These are phyloP conservation scores for Monilinia aucupariae DNA, from an alignment of 2,329 filamentous ascomycete species.

Conservation along the genomic window DNA sequence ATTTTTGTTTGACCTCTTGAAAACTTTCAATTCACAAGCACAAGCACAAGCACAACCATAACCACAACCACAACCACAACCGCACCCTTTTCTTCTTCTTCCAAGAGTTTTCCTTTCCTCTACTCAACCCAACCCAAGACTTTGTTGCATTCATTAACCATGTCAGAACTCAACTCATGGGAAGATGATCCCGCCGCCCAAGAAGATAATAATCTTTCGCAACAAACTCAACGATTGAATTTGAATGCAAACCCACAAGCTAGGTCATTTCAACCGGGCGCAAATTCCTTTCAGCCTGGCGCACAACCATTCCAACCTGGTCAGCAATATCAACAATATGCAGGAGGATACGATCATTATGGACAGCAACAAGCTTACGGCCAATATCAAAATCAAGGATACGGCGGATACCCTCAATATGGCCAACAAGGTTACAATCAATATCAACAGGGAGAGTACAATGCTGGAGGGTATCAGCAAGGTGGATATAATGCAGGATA, in stretches of 20 bases:
- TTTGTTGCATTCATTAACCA: slow-evolving; percentile 38
- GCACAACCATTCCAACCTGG: slow-evolving; percentile 67
- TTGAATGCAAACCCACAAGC: slow-evolving; percentile 48
- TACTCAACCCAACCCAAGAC: not conserved
- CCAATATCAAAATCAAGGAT: slow-evolving; percentile 48
- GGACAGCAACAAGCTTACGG: slow-evolving; percentile 51
- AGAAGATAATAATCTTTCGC: slow-evolving; percentile 65
- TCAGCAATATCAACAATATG: slow-evolving; percentile 57
- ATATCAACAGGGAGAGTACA: slow-evolving; percentile 46
- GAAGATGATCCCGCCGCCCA: slow-evolving; percentile 78
- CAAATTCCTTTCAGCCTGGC: slow-evolving; percentile 66
- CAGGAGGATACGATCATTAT: slow-evolving; percentile 50
- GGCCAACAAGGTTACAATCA: slow-evolving; percentile 46
- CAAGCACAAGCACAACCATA: too few relatives aligned
- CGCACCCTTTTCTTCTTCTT: too few relatives aligned
- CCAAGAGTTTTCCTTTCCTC: too few relatives aligned
- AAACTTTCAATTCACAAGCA: not conserved
- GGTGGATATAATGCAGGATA: slow-evolving; percentile 37
- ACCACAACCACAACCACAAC: too few relatives aligned
- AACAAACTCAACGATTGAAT: slow-evolving; percentile 72
- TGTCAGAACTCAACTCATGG: slow-evolving; percentile 93
- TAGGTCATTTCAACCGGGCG: slow-evolving; percentile 59
- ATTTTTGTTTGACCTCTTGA: not conserved
- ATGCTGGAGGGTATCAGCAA: slow-evolving; percentile 33
- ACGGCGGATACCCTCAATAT: slow-evolving; percentile 52